A percentile compares a stretch with the other conserved stretches of the same genome.
Conservation (phyloP, 202 grass and related monocot genomes). For the Zoysia matrella region DNA sequence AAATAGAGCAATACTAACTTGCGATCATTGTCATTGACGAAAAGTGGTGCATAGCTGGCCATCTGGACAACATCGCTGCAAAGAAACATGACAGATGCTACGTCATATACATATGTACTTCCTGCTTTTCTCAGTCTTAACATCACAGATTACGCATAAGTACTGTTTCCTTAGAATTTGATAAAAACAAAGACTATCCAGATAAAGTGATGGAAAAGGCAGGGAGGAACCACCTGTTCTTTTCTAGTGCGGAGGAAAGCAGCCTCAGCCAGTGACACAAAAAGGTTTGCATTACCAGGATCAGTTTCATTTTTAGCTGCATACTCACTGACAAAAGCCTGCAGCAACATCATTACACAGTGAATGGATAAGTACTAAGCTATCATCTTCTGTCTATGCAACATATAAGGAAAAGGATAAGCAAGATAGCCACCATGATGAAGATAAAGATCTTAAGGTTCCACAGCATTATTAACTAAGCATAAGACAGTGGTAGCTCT, state of each 20-base stretch:
- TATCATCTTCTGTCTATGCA: background rate
- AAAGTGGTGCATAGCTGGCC: slow-evolving; percentile 44
- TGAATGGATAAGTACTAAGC: background rate
- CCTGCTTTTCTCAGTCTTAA: too few species aligned
- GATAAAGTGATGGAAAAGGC: too few species aligned
- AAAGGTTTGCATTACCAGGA: slow-evolving; percentile 59
- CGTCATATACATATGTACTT: too few species aligned
- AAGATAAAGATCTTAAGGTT: too few species aligned
- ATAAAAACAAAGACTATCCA: too few species aligned
- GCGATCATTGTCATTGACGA: slow-evolving; percentile 55
- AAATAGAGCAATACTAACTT: slow-evolving; percentile 34
- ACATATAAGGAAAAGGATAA: background rate
- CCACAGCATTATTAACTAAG: too few species aligned
- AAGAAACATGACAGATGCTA: slow-evolving; percentile 24
- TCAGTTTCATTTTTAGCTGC: slow-evolving; percentile 47
- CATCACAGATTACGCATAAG: too few species aligned
- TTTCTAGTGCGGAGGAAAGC: slow-evolving; percentile 65
- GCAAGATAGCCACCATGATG: background rate
- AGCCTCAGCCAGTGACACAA: slow-evolving; percentile 67
- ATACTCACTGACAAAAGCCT: slow-evolving; percentile 74
- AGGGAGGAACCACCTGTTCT: slow-evolving; percentile 44
- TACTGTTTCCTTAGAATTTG: too few species aligned
- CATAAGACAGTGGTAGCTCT: too few species aligned
- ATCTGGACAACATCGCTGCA: slow-evolving; percentile 76
- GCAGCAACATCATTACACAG: background rate